These are phyloP conservation scores for Stephanodiscus minutulus DNA, from an alignment of 108 stramenopile species.

Conservation along the genomic window DNA sequence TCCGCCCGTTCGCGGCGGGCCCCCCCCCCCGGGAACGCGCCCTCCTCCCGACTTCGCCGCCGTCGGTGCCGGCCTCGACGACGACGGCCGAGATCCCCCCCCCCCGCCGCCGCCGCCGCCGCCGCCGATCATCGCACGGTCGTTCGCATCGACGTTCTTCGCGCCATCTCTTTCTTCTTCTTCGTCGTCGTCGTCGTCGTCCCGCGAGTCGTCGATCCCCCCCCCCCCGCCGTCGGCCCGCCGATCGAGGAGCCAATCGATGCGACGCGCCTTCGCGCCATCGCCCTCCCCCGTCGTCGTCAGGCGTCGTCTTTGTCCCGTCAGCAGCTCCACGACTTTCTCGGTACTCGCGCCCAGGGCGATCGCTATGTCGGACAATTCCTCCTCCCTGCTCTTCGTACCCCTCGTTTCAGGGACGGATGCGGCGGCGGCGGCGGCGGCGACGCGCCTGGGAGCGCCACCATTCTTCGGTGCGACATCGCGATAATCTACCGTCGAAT, in stretches of 20 bases:
- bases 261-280: slow-evolving; percentile 9
- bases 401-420: background rate
- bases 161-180: background rate
- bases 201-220: background rate
- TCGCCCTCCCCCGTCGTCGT: background rate
- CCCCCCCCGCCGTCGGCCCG: too few relatives aligned
- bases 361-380: background rate
- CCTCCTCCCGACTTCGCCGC: background rate
- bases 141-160: background rate
- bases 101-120: background rate
- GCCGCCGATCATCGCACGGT: too few relatives aligned
- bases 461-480: too few relatives aligned
- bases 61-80: background rate
- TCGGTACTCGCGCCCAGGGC: slow-evolving; percentile 10
- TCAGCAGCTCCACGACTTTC: slow-evolving; percentile 7
- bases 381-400: background rate
- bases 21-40: background rate
- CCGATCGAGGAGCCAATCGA: slow-evolving; percentile 24
- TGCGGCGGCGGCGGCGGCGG: too few relatives aligned
- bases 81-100: background rate
- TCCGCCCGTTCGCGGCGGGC: background rate
- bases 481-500: too few relatives aligned
- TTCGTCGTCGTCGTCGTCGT: too few relatives aligned
- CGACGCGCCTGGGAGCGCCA: too few relatives aligned
- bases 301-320: slow-evolving; percentile 4